A percentile compares a stretch with the other conserved stretches of the same genome.
These are phyloP conservation scores for Dothistroma septosporum DNA, from an alignment of 2,329 filamentous ascomycete species.

Conservation along the genomic window DNA sequence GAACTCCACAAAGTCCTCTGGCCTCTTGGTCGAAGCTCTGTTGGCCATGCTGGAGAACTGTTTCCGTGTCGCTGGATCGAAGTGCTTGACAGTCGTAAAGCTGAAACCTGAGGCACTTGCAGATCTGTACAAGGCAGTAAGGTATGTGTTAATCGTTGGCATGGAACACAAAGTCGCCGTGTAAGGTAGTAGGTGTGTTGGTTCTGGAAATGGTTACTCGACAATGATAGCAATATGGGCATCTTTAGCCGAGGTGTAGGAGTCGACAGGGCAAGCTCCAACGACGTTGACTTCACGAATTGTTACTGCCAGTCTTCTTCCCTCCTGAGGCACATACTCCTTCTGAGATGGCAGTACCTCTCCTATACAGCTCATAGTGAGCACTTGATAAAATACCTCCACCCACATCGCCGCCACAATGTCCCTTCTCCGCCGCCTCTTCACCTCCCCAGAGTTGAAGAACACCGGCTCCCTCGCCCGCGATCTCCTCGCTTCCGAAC, in stretches of 20 bases:
- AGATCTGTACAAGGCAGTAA: not conserved
- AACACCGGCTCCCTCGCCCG: constrained; percentile 50
- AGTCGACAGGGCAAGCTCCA: not conserved
- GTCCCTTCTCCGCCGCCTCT: constrained; percentile 20
- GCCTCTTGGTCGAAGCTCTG: constrained; percentile 46
- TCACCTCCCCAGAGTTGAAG: constrained; percentile 28
- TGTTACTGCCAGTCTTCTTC: not conserved
- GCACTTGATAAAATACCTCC: not conserved
- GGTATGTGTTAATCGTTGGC: not conserved
- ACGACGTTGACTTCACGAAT: not conserved
- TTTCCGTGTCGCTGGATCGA: not conserved
- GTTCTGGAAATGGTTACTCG: not conserved
- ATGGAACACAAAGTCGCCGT: not conserved
- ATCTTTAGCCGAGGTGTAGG: not conserved
- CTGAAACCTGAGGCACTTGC: not conserved
- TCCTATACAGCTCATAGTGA: not conserved
- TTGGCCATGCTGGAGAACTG: constrained; percentile 28
- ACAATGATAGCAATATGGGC: not conserved
- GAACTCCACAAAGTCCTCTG: constrained; percentile 85
- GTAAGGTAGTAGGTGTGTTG: not conserved
- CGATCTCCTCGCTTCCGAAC: constrained; percentile 53
- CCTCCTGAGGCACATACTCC: not conserved
- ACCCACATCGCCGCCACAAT: not conserved
- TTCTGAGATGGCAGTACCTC: not conserved
- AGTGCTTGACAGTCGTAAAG: not conserved